phyloP scores from a whole-genome alignment of 2,329 filamentous ascomycete genomes.

The Talaromyces sp. region DNA sequence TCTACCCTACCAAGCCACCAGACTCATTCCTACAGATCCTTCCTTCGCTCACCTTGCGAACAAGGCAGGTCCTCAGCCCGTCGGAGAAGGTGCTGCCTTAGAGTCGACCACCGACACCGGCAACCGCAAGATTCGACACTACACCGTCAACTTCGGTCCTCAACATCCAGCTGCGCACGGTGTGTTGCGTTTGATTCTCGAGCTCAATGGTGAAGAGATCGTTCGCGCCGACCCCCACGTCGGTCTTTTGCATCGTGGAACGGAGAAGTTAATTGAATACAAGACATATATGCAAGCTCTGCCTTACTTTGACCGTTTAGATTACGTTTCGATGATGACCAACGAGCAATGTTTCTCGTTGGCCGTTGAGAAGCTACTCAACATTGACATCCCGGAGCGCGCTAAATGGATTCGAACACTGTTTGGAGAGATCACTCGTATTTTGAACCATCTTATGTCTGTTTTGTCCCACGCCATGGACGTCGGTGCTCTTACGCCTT shows the following conservation, averaged over 20 bases:
- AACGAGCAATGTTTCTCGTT: conserved; percentile 98
- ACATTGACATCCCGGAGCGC: conserved; percentile 89
- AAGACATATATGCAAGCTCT: conserved; percentile 98
- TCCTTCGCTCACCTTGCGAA: conserved; percentile 48
- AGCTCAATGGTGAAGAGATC: conserved; percentile 97
- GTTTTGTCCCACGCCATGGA: conserved; percentile 98
- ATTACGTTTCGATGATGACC: conserved; percentile 99
- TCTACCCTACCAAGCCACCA: conserved; percentile 48
- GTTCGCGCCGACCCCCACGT: conserved; percentile 95
- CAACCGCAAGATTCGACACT: conserved; percentile 89
- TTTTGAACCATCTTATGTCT: conserved; percentile 98
- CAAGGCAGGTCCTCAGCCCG: conserved; percentile 38
- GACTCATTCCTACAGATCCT: conserved; percentile 56
- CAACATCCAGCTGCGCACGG: conserved; percentile 98
- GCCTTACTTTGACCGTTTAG: conserved; percentile 96
- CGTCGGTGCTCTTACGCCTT: conserved; percentile 94
- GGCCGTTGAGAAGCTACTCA: conserved; percentile 95
- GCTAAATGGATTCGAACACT: conserved; percentile 96
- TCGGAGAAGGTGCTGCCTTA: conserved; percentile 45
- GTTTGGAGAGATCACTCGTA: conserved; percentile 90
- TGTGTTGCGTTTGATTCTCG: conserved; percentile 93
- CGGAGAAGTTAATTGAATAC: conserved; percentile 99
- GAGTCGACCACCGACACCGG: conserved; percentile 44
- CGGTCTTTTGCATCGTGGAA: conserved; percentile 90
- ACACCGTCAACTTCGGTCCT: conserved; percentile 98